A percentile compares a stretch with the other conserved stretches of the same genome.
These are phyloP conservation scores for Chlorella sp. DNA, from an alignment of 139 green algal genomes.

Conservation along the genomic window DNA sequence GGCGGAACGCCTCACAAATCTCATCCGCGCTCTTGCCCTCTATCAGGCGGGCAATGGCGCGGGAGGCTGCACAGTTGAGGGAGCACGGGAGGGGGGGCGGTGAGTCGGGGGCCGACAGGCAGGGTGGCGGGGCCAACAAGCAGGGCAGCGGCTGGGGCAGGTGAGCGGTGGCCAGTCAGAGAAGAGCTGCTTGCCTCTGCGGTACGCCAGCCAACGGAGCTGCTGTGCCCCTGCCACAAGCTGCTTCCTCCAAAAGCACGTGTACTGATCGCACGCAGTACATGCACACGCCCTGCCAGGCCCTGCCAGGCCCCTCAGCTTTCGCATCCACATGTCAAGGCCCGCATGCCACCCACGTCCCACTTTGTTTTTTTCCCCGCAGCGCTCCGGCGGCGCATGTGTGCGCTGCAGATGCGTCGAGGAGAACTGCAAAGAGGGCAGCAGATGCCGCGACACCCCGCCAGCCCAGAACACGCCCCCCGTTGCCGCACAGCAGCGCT, in stretches of 20 bases:
- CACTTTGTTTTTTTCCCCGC: no score
- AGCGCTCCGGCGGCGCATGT: no score
- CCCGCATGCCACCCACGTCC: not conserved
- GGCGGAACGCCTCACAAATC: slow-evolving; percentile 69
- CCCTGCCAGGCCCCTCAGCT: not conserved
- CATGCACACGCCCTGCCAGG: not conserved
- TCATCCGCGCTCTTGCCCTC: slow-evolving; percentile 78
- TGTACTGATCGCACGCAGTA: not conserved
- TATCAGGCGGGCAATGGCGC: slow-evolving; percentile 75
- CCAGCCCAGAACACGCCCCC: no score
- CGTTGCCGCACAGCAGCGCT: not conserved
- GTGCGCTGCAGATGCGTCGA: no score
- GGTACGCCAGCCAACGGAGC: no score
- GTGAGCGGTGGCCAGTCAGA: no score
- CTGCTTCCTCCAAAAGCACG: no score
- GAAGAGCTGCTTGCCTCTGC: no score
- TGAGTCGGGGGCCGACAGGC: not conserved
- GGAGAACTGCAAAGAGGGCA: no score
- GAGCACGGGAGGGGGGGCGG: no score
- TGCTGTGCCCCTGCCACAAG: not conserved
- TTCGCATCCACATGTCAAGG: not conserved
- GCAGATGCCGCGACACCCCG: no score
- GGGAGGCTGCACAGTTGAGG: slow-evolving; percentile 54
- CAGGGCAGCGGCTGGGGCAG: not conserved
- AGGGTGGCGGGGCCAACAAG: no score